Base-by-base conservation (phyloP, 306 rosid genomes). In the Phaseolus lunatus region DNA sequence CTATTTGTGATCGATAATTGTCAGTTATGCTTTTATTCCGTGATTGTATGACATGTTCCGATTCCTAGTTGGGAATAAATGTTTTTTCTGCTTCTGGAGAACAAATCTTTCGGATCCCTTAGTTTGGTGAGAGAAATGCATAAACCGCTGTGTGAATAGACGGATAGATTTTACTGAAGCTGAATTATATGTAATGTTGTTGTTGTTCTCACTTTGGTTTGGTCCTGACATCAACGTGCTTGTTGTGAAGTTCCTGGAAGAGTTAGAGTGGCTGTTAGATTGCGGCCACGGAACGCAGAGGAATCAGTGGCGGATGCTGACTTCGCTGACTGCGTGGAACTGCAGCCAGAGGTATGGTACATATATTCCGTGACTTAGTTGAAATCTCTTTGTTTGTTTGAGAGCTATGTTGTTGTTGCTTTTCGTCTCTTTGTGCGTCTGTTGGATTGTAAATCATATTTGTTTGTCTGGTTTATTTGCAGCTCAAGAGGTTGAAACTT, bases 401-500 rank as follows among this genome's bases (percentile, higher is more conserved):
- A 79, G 66, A 44, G 22, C 19, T 77, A 13, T 41, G 49, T 56
- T 23, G 18, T 54, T 13, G 45, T 9, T 11, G n/a, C 45, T 15
- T 49, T 7, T 3, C 5, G 31, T 63, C 52, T 64, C 59, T 15
- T 41, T 39, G 29, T 54, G 7, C 63, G 73, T 12, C 70, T 53
- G 22, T 14, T 39, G 48, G 24, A 43, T 7, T 48, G 62, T 72
- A 64, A 48, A 52, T 70, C 53, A 5, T 78, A 9, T 22, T 81
- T 49, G 29, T 70, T 81, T 54, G 26, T 70, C 50, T 78, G 35
- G 53, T 49, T 86, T 64, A 81, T 14, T 83, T 77, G 87, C 89
- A 96, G 99, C 96, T 96, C 75, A 96, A 96, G 83, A 90, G 98
- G 88, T 88, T 96, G 81, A 96, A 96, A 77, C 93, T 96, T 70